A percentile compares a stretch with the other conserved stretches of the same genome.
Conservation (phyloP, 331 rosid species). For the Malus hybrid region DNA sequence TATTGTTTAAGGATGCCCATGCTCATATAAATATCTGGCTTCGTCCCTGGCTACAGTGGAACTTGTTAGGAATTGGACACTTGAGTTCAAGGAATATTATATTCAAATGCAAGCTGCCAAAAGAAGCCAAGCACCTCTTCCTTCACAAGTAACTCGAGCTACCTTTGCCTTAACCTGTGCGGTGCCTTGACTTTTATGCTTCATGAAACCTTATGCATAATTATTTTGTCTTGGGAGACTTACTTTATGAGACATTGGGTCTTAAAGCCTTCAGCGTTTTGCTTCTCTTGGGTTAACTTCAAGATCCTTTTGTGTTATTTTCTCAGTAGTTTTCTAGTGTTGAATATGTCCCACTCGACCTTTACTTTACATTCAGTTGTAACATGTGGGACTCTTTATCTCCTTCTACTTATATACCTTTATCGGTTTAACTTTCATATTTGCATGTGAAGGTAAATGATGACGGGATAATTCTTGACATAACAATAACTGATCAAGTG, state of each 20-base stretch:
- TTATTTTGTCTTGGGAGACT: not conserved
- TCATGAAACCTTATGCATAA: not conserved
- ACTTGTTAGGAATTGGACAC: conserved; percentile 61
- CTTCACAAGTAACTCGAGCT: conserved; percentile 59
- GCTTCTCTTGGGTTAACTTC: not conserved
- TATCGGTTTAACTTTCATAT: not conserved
- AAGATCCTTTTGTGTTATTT: not conserved
- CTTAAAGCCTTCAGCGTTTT: not conserved
- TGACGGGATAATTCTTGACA: conserved; percentile 77
- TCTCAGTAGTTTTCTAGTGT: not conserved
- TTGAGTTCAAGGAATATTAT: conserved; percentile 90
- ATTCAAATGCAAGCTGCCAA: conserved; percentile 96
- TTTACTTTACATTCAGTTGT: not conserved
- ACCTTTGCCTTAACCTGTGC: not conserved
- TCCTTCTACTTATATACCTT: not conserved
- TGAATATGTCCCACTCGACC: not conserved
- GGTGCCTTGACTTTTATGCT: not conserved
- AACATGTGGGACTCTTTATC: not conserved
- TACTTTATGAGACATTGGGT: not conserved
- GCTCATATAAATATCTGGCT: no score
- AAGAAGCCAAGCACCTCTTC: conserved; percentile 86
- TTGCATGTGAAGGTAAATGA: conserved; percentile 55
- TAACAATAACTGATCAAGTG: conserved; percentile 86
- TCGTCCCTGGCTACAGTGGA: conserved; percentile 33
- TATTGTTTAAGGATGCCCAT: no score